Evolutionary conservation across 1,284 basidiomycete genomes (phyloP).

Genomic region (Marasmius sp.): DNA sequence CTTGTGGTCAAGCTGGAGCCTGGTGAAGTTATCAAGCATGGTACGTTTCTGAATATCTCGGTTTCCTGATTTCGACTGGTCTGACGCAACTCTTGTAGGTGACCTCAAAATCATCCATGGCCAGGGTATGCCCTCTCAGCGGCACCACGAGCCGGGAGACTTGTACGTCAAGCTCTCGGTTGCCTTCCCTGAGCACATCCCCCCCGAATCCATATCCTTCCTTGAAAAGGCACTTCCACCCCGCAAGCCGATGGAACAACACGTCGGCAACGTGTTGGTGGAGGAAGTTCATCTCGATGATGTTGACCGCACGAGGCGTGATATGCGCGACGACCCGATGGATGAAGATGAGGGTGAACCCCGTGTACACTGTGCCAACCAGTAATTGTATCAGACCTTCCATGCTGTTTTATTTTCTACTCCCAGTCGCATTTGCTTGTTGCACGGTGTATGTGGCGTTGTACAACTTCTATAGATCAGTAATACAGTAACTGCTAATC

Average conservation of each 20-base stretch:
- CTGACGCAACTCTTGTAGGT: conserved; percentile 44
- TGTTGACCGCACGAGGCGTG: conserved; percentile 72
- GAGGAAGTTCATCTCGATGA: conserved; percentile 91
- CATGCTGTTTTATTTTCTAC: background rate
- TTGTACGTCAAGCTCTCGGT: conserved; percentile 89
- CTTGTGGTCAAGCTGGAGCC: conserved; percentile 84
- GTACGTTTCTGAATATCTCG: conserved; percentile 44
- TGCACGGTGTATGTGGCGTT: background rate
- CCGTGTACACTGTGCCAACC: conserved; percentile 82
- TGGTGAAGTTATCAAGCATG: conserved; percentile 94
- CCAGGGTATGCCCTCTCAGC: conserved; percentile 98
- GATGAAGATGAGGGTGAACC: conserved; percentile 85
- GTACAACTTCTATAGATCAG: conserved; percentile 1
- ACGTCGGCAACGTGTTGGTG: conserved; percentile 65
- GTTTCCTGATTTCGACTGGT: conserved; percentile 3
- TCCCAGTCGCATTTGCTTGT: background rate
- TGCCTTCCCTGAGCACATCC: conserved; percentile 87
- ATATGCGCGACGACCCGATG: conserved; percentile 65
- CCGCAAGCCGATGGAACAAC: conserved; percentile 70
- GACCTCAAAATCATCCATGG: conserved; percentile 89
- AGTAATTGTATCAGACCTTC: conserved; percentile 42
- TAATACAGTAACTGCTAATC: conserved; percentile 21
- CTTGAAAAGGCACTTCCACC: conserved; percentile 90
- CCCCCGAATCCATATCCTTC: conserved; percentile 64
- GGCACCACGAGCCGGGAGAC: conserved; percentile 97